phyloP scores from a whole-genome alignment of 805 yeast species.

The Nakazawaea siamensis region DNA sequence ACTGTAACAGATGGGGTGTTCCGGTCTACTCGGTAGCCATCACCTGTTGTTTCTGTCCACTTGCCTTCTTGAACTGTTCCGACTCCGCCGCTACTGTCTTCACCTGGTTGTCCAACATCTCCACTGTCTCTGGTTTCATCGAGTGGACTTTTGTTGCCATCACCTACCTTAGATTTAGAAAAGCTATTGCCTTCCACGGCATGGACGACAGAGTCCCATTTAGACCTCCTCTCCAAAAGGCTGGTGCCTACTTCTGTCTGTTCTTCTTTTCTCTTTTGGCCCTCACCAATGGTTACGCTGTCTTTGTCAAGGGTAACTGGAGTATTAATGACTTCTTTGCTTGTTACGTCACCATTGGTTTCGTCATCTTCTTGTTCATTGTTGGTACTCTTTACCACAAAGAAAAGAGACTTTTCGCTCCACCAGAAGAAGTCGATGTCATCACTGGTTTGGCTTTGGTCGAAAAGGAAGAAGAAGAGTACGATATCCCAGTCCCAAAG shows the following conservation, averaged over 20 bases:
- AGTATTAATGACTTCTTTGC: conserved; percentile 54
- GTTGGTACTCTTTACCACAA: conserved; percentile 29
- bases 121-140: conserved; percentile 53
- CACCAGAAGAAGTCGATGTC: conserved; percentile 53
- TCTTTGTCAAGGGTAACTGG: conserved; percentile 45
- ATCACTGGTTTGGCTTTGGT: conserved; percentile 52
- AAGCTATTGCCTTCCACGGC: conserved; percentile 22
- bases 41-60: conserved; percentile 23
- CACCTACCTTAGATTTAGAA: conserved; percentile 51
- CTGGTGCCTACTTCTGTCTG: conserved; percentile 46
- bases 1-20: conserved; percentile 50
- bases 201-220: conserved; percentile 50
- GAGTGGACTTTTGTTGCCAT: conserved; percentile 56
- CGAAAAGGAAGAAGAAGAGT: conserved; percentile 41
- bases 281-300: conserved; percentile 65
- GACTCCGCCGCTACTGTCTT: conserved; percentile 47
- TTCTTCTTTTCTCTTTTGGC: conserved; percentile 42
- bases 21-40: conserved; percentile 48
- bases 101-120: conserved; percentile 55
- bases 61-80: conserved; percentile 60
- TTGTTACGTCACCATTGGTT: conserved; percentile 61
- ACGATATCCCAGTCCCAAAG: conserved; percentile 20
- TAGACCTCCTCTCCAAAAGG: conserved; percentile 47
- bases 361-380: conserved; percentile 34
- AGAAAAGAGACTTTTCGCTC: conserved; percentile 32